phyloP scores from a whole-genome alignment of 768 basidiomycete species.

The Xerocomus brunneocitrinus region DNA sequence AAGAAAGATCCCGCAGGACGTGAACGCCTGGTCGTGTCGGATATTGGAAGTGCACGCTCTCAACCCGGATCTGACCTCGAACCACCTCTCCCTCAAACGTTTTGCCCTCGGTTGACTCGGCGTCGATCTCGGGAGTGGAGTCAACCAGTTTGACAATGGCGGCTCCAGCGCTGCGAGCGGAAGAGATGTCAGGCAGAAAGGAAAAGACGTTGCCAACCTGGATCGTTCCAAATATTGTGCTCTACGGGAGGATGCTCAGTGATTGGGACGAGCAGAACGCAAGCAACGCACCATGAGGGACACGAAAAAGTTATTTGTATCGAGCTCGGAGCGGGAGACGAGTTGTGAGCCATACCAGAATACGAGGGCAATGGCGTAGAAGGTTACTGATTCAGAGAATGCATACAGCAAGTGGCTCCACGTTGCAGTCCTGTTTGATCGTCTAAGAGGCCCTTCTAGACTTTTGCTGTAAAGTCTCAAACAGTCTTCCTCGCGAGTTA shows the following conservation, averaged over 20 bases:
- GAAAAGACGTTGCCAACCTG: slow-evolving; percentile 84
- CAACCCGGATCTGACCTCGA: slow-evolving; percentile 66
- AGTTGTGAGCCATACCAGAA: slow-evolving; percentile 75
- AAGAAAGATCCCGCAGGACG: slow-evolving; percentile 72
- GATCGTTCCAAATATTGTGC: slow-evolving; percentile 72
- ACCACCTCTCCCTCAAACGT: slow-evolving; percentile 40
- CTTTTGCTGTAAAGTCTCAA: slow-evolving; percentile 39
- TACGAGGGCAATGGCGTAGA: slow-evolving; percentile 80
- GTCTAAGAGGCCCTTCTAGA: slow-evolving; percentile 64
- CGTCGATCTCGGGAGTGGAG: slow-evolving; percentile 71
- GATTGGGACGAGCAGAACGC: background rate
- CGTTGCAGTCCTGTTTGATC: slow-evolving; percentile 61
- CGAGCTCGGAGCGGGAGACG: slow-evolving; percentile 50
- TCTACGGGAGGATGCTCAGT: slow-evolving; percentile 34
- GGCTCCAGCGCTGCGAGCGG: slow-evolving; percentile 72
- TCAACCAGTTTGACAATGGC: slow-evolving; percentile 77
- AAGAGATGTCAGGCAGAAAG: slow-evolving; percentile 86
- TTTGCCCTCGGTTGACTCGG: slow-evolving; percentile 66
- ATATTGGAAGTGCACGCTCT: slow-evolving; percentile 85
- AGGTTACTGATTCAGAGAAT: slow-evolving; percentile 66
- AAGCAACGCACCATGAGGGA: slow-evolving; percentile 62
- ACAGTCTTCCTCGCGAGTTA: slow-evolving; percentile 62
- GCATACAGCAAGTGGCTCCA: slow-evolving; percentile 67
- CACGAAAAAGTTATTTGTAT: slow-evolving; percentile 72
- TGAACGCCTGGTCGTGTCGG: slow-evolving; percentile 81